Base-by-base conservation (phyloP, 345 rosid species). In the Mallotus nudiflorus region DNA sequence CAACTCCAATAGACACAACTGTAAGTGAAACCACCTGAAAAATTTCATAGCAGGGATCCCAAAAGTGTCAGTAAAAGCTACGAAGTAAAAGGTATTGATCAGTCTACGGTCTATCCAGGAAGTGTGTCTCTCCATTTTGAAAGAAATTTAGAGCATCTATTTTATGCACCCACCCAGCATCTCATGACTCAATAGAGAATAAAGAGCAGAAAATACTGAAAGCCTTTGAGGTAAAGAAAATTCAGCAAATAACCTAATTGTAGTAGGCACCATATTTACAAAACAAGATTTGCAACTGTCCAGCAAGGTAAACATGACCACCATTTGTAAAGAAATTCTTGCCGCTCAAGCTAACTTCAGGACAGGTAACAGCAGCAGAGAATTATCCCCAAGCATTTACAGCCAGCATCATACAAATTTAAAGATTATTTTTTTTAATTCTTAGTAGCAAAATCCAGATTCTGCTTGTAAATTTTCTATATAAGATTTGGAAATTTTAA, bases 1-100 rank as follows among this genome's bases (percentile, higher is more conserved):
- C 96, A 75, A 92, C 94, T 61, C 99, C 99, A 22, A 90, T 73
- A 9, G 98, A 95, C 59, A 90, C 96, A 62, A 84, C 81, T 44
- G 91, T 72, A 61, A 95, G 92, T 59, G 96, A 80, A 66, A 88
- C 77, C 75, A 87, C 98, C 98, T 92, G 89, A 66, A 73, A 82
- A 54, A 71, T 54, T 73, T 70, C 52, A 65, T 4, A 44, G 67
- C 11, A 40, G 15, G 62, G 20, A 37, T 27, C 65, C 55, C 64
- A 62, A 44, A 45, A 22, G 42, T 20, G 44, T 52, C 55, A 53
- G 19, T 28, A 60, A 15, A 60, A 45, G 50, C 31, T 54, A 11
- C 7, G 1, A 14, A 70, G 25, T 22, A 29, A 42, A 46, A 27
- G 35, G 24, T 48, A 42, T 6, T 9, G 24, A 14, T 33, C 53